Conservation (phyloP, 108 stramenopile species). For the Skeletonema menzelii region DNA sequence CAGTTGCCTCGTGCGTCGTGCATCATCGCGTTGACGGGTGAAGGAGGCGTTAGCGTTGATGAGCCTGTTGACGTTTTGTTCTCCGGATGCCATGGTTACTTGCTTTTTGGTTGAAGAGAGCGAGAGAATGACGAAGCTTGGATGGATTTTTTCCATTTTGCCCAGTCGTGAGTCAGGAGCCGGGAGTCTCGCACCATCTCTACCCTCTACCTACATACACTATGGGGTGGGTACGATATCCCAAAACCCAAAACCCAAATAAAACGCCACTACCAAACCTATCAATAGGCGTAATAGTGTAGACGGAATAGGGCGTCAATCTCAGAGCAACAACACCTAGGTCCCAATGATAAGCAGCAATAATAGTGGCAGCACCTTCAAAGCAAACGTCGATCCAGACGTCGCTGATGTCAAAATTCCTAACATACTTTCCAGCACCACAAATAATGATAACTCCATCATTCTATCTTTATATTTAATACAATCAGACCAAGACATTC, state of each 20-base stretch:
- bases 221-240: no score
- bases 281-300: no score
- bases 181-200: no score
- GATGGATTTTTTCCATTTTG: no score
- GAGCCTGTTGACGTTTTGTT: constrained; percentile 31
- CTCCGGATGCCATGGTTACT: neutral
- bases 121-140: no score
- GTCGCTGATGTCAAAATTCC: neutral
- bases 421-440: neutral
- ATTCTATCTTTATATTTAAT: constrained; percentile 36
- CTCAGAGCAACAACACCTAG: no score
- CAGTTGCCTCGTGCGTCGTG: constrained; percentile 31
- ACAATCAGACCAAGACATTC: constrained; percentile 26
- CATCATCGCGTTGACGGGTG: constrained; percentile 41
- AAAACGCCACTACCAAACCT: no score
- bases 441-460: constrained; percentile 12
- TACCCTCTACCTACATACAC: no score
- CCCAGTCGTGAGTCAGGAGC: no score
- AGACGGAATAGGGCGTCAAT: no score
- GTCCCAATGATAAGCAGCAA: no score
- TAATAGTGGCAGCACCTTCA: neutral
- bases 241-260: no score
- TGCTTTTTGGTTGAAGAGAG: neutral
- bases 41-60: constrained; percentile 31
- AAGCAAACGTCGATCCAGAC: neutral